Evolutionary conservation across 2,329 filamentous ascomycete genomes (phyloP), one percentile per base, ranked within the genome.

Genomic region (Rutstroemia sp.): DNA sequence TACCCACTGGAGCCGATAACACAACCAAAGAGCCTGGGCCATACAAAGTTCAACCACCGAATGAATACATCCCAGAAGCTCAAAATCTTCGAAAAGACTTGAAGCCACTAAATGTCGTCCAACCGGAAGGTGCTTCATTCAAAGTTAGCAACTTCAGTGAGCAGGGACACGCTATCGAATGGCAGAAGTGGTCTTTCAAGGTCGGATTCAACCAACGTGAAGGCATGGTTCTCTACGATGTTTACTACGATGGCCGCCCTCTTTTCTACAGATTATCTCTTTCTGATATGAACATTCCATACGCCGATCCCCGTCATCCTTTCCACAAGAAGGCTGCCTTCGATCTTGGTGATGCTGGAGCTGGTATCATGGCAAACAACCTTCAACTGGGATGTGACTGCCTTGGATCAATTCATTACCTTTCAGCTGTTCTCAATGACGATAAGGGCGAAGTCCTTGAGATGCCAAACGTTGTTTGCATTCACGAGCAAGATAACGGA

Each of bases 301-400:
- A 82, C 63, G 76, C 77, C 52, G 85, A 88, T 64, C 85, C 85
- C 5, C 78, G 85, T 4, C 78, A 81, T 50, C 85, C 85, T 2
- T 88, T 78, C 69, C 82, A 87, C 71, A 83, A 83, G 69, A 88
- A 88, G 69, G 78, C 82, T 5, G 85, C 85, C 0, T 88, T 88
- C 62, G 85, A 88, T 68, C 75, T 87, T 23, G 85, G 85, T 34
- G 85, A 88, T 67, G 82, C 77, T 39, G 79, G 83, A 34, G 82
- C 83, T 12, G 84, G 85, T 46, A 75, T 83, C 58, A 86, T 83
- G 74, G 82, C 84, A 57, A 88, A 88, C 67, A 82, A 87, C 66
- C 74, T 88, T 2, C 79, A 85, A 63, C 74, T 88, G 2, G 85
- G 85, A 27, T 88, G 85, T 63, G 85, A 88, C 67, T 88, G 85